A percentile compares a stretch with the other conserved stretches of the same genome.
phyloP scores from a whole-genome alignment of 1,139 yeast genomes.

The Nakaseomyces nivariensis region DNA sequence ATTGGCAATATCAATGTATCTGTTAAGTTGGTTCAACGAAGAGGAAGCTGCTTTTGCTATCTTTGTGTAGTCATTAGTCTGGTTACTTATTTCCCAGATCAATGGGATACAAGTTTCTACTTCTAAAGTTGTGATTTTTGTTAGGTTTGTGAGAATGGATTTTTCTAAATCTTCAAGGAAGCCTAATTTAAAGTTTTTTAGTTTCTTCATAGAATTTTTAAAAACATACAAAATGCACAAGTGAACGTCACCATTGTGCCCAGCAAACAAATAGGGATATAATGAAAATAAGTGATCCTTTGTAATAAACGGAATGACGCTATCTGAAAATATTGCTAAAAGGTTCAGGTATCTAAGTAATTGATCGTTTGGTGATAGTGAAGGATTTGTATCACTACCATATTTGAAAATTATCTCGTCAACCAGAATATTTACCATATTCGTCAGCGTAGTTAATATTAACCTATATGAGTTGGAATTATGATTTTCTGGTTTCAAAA shows the following conservation, averaged over 20 bases:
- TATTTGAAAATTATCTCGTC: slow-evolving; percentile 12
- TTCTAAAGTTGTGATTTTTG: slow-evolving; percentile 49
- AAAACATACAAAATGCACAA: slow-evolving; percentile 46
- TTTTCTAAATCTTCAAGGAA: slow-evolving; percentile 45
- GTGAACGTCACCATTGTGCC: slow-evolving; percentile 35
- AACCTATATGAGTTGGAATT: slow-evolving; percentile 13
- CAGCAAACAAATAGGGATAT: slow-evolving; percentile 45
- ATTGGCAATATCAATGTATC: slow-evolving; percentile 33
- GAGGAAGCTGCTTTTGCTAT: slow-evolving; percentile 54
- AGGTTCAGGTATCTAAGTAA: slow-evolving; percentile 32
- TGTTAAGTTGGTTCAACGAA: slow-evolving; percentile 41
- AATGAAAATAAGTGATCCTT: slow-evolving; percentile 58
- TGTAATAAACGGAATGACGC: slow-evolving; percentile 41
- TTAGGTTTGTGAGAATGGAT: slow-evolving; percentile 43
- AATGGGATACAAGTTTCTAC: slow-evolving; percentile 63
- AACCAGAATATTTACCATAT: slow-evolving; percentile 25
- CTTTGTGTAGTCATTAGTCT: slow-evolving; percentile 38
- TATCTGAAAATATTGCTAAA: slow-evolving; percentile 43
- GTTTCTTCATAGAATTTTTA: slow-evolving; percentile 38
- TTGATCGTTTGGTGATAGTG: not conserved
- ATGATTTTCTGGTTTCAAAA: slow-evolving; percentile 29
- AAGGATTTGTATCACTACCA: not conserved
- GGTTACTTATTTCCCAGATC: slow-evolving; percentile 44
- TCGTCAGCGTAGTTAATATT: slow-evolving; percentile 18
- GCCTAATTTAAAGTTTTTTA: slow-evolving; percentile 39